Evolutionary conservation across 176 grass and related monocot species (phyloP).

Genomic region (Tillandsia fasciculata): DNA sequence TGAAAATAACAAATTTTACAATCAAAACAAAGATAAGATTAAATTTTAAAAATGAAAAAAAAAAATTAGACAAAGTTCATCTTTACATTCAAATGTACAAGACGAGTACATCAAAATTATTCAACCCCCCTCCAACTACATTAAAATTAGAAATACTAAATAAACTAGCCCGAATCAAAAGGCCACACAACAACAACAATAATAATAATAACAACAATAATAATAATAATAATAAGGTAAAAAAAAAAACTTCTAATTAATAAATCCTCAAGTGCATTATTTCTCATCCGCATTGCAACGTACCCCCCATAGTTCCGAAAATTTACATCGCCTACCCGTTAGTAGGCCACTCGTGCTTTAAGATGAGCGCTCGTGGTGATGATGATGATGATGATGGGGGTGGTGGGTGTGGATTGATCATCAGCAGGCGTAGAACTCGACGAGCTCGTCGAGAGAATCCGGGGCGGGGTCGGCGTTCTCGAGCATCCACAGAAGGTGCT

Average conservation of each 20-base stretch:
- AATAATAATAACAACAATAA: no score
- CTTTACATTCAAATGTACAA: conserved; percentile 3
- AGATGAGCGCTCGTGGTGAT: neutral
- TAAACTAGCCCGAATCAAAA: no score
- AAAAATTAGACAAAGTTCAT: no score
- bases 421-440: conserved; percentile 15
- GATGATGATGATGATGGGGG: no score
- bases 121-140: neutral
- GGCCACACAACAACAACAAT: no score
- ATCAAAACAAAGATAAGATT: no score
- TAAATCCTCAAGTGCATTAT: neutral
- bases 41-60: no score
- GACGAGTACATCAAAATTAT: neutral
- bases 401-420: no score
- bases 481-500: conserved; percentile 1
- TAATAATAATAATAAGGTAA: no score
- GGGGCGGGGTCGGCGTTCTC: neutral
- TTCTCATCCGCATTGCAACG: neutral
- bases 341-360: neutral
- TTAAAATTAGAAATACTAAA: neutral
- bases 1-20: no score
- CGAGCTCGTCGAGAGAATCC: conserved; percentile 2
- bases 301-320: neutral
- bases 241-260: neutral
- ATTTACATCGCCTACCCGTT: neutral